Base-by-base conservation (phyloP, 257 asterid species). In the Jaltomata sinuosa region DNA sequence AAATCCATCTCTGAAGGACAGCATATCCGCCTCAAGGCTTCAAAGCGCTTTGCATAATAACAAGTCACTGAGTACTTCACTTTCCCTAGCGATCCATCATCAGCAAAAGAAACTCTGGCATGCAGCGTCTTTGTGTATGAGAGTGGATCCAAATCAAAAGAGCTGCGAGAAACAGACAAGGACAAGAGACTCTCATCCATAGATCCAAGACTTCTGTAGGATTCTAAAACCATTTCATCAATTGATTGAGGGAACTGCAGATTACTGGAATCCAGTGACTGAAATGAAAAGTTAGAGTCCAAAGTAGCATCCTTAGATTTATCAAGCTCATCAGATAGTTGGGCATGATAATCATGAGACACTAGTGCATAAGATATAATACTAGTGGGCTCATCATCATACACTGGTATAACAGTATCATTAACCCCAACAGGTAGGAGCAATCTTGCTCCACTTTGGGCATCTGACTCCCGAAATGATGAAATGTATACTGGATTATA, bases 361-460 rank as follows among this genome's bases (percentile, higher is more conserved):
- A 85, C 90, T 25, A 96, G 97, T 16, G 97, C 96, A 83, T 91
- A 91, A 11, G 99, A 84, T 87, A 96, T 95, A 68, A 94, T 88
- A 88, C 98, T 96, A 2, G 99, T 96, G n/a, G 97, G 99, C 88
- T 96, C 99, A 85, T 96, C 98, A 85, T 96, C 99, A 83, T 90
- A 94, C 57, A 96, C 97, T 1, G 98, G 95, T 83, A 96, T 22
- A 69, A 94, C 95, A 69, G 90, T 92, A 84, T 92, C 98, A 54
- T 90, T 94, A 76, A 89, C 86, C 84, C 98, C 98, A 29, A 89
- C 89, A 31, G 97, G 93, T 49, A 93, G 89, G 87, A 93, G 94
- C 90, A 91, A 86, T 82, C 93, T 85, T 82, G 93, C 93, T 52
- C 98, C 98, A 59, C 94, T 91, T 86, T 85, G 91, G 86, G 88